A percentile compares a stretch with the other conserved stretches of the same genome.
Conservation (phyloP, 1,139 yeast species). For the Saccharomyces uvarum region DNA sequence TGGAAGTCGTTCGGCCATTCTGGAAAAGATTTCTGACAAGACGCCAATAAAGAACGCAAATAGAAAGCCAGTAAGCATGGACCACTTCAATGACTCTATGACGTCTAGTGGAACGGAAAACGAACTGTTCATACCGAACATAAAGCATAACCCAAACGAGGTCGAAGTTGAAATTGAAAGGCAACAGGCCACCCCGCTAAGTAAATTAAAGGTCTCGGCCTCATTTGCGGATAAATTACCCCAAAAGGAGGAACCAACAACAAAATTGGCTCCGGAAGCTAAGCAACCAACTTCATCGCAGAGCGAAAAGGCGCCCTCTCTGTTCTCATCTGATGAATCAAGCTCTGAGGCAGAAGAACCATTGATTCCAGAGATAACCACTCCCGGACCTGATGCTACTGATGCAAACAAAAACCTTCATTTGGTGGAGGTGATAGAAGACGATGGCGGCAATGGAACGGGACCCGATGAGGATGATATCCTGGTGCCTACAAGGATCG, state of each 20-base stretch:
- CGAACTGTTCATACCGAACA: background rate
- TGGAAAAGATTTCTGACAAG: background rate
- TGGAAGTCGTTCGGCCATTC: background rate
- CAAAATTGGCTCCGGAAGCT: background rate
- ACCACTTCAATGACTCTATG: background rate
- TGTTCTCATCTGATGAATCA: background rate
- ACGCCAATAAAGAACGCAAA: background rate
- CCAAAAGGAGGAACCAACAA: background rate
- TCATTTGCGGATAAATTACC: background rate
- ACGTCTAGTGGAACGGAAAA: background rate
- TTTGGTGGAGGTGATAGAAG: background rate
- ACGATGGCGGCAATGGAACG: background rate
- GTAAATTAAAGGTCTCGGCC: background rate
- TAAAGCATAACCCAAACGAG: background rate
- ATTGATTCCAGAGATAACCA: background rate
- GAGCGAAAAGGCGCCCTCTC: background rate
- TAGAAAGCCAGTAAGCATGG: background rate
- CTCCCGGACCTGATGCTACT: background rate
- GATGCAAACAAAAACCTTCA: too few species aligned
- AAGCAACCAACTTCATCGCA: background rate
- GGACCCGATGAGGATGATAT: conserved; percentile 7
- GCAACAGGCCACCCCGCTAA: background rate
- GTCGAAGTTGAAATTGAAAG: background rate
- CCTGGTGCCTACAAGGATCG: background rate
- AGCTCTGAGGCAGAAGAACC: background rate